These are phyloP conservation scores for Dichomitus squalens DNA, from an alignment of 1,284 basidiomycete genomes.

Conservation along the genomic window DNA sequence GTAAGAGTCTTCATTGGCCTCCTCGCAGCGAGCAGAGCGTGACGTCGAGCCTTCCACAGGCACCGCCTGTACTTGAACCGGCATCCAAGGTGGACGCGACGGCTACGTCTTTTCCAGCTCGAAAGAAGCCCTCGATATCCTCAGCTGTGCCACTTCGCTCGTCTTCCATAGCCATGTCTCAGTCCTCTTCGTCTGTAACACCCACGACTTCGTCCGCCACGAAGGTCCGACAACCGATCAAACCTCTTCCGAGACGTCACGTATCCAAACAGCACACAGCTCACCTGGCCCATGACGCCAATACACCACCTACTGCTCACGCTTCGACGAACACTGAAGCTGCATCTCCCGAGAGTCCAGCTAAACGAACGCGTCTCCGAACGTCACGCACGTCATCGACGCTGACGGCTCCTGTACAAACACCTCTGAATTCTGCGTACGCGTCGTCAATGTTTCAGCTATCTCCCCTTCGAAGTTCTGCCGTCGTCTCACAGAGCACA, in stretches of 20 bases:
- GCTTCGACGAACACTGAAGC: neutral
- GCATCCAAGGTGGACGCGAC: neutral
- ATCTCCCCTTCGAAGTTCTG: too few species aligned
- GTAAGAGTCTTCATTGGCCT: slow-evolving; percentile 1
- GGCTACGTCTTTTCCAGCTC: neutral
- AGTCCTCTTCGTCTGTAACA: neutral
- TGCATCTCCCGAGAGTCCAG: too few species aligned
- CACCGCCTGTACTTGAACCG: neutral
- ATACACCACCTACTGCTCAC: neutral
- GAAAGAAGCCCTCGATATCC: neutral
- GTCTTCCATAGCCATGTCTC: neutral
- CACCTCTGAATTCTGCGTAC: neutral
- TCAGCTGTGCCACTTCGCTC: neutral
- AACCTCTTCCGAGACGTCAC: neutral
- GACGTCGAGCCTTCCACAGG: slow-evolving; percentile 1
- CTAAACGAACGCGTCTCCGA: too few species aligned
- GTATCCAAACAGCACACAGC: neutral
- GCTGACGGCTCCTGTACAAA: neutral
- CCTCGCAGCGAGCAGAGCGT: slow-evolving; percentile 1
- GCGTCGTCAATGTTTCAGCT: too few species aligned
- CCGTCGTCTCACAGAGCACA: neutral
- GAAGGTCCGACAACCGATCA: neutral
- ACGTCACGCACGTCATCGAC: neutral
- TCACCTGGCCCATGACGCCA: neutral
- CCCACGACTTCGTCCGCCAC: neutral